Base-by-base conservation (phyloP, 1,284 basidiomycete species). In the Volvariella surrecta region DNA sequence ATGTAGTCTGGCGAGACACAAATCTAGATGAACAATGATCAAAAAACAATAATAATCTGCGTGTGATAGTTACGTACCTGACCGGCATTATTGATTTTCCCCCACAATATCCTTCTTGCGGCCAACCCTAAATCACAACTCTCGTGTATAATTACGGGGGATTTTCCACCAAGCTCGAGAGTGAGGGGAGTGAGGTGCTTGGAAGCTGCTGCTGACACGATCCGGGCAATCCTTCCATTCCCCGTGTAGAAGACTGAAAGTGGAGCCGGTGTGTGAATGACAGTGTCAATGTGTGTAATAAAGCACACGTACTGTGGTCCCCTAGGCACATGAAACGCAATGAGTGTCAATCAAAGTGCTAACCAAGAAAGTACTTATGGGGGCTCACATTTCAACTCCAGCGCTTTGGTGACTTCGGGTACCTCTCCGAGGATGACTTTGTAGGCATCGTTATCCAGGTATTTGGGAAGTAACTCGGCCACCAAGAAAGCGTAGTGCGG, bases 1-100 rank as follows among this genome's bases (percentile, higher is more conserved):
- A 90, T 64, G 58, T 91, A 93, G 59, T 95, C 91, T 1, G 90
- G 89, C 3, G 83, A 72, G n/a, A 77, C 64, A 42, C 76, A 78
- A 8, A 72, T 82, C 67, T 87, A n/a, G n/a, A n/a, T n/a, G n/a
- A n/a, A n/a, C n/a, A n/a, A n/a, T n/a, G n/a, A n/a, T n/a, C n/a
- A n/a, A n/a, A n/a, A n/a, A n/a, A n/a, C n/a, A n/a, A 70, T 73
- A n/a, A n/a, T n/a, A n/a, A n/a, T n/a, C n/a, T n/a, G n/a, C n/a
- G n/a, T n/a, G n/a, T n/a, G 20, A 79, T 75, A 41, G 69, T 74
- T 62, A 52, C 56, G 22, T 48, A 61, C 53, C 61, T 69, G 89
- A 1, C 89, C 88, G 2, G 73, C 71, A 53, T 89, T 90, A 43
- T 73, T 66, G 28, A 74, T 66, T 59, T 91, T 92, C 37, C 89